Conservation (phyloP, 495 filamentous ascomycete genomes). For the Aspergillus sparsus region DNA sequence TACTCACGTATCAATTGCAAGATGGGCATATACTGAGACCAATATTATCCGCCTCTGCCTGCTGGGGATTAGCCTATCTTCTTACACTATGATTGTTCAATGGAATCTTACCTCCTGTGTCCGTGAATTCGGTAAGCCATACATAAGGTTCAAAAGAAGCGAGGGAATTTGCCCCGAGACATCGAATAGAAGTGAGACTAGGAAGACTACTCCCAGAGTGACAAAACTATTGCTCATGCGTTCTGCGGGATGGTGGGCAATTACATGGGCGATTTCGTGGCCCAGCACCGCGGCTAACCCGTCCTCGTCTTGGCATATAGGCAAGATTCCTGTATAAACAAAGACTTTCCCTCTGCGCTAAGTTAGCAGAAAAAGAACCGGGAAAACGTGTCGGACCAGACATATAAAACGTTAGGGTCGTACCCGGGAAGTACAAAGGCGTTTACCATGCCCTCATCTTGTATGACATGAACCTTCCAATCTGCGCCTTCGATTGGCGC, state of each 20-base stretch:
- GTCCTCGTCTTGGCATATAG: constrained; percentile 68
- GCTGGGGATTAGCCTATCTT: background rate
- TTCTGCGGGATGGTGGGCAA: constrained; percentile 80
- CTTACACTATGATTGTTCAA: background rate
- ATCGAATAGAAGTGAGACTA: constrained; percentile 53
- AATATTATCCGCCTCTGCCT: constrained; percentile 81
- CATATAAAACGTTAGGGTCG: background rate
- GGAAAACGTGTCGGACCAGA: background rate
- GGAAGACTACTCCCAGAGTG: constrained; percentile 53
- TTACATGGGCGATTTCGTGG: constrained; percentile 92
- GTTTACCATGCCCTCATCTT: constrained; percentile 63
- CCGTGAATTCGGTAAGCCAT: constrained; percentile 69
- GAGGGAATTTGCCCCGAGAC: constrained; percentile 47
- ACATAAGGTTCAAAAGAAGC: constrained; percentile 59
- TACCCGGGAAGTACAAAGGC: constrained; percentile 88
- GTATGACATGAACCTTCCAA: constrained; percentile 88
- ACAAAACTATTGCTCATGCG: constrained; percentile 65
- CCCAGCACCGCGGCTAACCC: constrained; percentile 82
- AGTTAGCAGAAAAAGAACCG: constrained; percentile 10
- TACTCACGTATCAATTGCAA: constrained; percentile 38
- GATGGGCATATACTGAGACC: constrained; percentile 58
- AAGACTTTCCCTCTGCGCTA: constrained; percentile 77
- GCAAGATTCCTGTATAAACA: constrained; percentile 81
- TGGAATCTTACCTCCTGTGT: constrained; percentile 56
- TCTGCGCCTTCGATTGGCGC: constrained; percentile 60